Conservation (phyloP, 2,329 filamentous ascomycete species). For the Rhinocladiella similis region DNA sequence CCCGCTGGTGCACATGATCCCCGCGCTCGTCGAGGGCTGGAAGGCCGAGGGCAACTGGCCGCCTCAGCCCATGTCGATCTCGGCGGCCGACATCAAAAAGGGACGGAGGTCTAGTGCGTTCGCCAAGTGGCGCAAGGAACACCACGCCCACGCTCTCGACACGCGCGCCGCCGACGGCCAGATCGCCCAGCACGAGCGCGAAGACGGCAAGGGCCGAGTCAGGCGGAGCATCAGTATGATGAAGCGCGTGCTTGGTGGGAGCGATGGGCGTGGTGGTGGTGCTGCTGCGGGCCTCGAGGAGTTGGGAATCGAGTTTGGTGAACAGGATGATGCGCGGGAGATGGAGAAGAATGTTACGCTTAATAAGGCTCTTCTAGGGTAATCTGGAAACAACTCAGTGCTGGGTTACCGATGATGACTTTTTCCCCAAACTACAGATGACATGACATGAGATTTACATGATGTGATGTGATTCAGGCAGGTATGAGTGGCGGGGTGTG, state of each 20-base stretch:
- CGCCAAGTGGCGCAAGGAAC: constrained; percentile 18
- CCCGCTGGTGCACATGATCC: constrained; percentile 78
- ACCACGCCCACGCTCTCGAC: background rate
- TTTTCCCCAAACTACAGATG: too few species aligned
- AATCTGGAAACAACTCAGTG: too few species aligned
- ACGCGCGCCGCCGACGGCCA: background rate
- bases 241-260: constrained; percentile 12
- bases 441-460: too few species aligned
- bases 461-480: too few species aligned
- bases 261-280: background rate
- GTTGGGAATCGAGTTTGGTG: constrained; percentile 22
- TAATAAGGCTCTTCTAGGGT: constrained; percentile 9
- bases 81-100: constrained; percentile 15
- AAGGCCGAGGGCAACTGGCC: constrained; percentile 94
- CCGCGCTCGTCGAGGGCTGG: constrained; percentile 84
- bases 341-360: constrained; percentile 15
- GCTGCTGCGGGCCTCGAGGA: constrained; percentile 14
- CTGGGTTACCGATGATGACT: too few species aligned
- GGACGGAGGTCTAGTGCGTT: constrained; percentile 17
- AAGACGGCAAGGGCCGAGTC: constrained; percentile 13
- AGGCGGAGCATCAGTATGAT: constrained; percentile 23
- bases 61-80: constrained; percentile 44
- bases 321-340: constrained; percentile 18
- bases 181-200: background rate
- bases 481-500: too few species aligned